phyloP scores from a whole-genome alignment of 2,329 filamentous ascomycete genomes.

The Coniochaeta sp. region DNA sequence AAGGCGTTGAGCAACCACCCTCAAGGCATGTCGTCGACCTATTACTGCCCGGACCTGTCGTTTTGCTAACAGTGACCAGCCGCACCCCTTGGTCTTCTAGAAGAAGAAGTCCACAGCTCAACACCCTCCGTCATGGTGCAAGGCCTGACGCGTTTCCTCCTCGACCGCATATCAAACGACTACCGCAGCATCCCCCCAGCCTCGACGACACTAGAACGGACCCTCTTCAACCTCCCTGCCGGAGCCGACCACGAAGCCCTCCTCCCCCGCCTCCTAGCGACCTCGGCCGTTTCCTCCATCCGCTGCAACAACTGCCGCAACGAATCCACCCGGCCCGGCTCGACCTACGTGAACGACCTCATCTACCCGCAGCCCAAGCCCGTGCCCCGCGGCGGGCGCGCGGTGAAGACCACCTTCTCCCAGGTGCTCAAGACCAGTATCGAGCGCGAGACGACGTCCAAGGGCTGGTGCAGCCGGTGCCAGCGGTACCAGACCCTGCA shows the following conservation, averaged over 20 bases:
- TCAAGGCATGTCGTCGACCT: constrained; percentile 42
- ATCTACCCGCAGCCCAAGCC: constrained; percentile 64
- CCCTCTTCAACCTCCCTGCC: constrained; percentile 21
- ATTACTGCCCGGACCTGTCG: constrained; percentile 6
- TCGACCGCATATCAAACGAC: constrained; percentile 74
- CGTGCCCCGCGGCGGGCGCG: constrained; percentile 40
- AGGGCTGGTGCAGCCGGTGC: constrained; percentile 91
- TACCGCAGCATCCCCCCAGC: constrained; percentile 60
- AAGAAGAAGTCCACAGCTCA: constrained; percentile 70
- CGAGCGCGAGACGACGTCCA: constrained; percentile 78
- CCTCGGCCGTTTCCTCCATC: constrained; percentile 65
- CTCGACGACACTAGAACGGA: constrained; percentile 63
- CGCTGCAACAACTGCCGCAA: constrained; percentile 81
- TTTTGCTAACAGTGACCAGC: constrained; percentile 32
- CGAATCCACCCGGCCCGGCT: constrained; percentile 73
- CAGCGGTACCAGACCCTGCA: constrained; percentile 83
- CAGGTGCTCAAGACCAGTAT: constrained; percentile 89
- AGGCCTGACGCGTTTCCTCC: constrained; percentile 73
- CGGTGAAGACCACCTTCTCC: constrained; percentile 64
- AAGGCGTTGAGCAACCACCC: constrained; percentile 82
- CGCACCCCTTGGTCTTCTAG: constrained; percentile 69
- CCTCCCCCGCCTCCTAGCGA: constrained; percentile 50
- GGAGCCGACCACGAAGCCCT: constrained; percentile 14
- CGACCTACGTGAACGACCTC: constrained; percentile 78
- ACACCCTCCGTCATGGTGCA: constrained; percentile 79